Base-by-base conservation (phyloP, 345 rosid species). In the Boechera retrofracta region DNA sequence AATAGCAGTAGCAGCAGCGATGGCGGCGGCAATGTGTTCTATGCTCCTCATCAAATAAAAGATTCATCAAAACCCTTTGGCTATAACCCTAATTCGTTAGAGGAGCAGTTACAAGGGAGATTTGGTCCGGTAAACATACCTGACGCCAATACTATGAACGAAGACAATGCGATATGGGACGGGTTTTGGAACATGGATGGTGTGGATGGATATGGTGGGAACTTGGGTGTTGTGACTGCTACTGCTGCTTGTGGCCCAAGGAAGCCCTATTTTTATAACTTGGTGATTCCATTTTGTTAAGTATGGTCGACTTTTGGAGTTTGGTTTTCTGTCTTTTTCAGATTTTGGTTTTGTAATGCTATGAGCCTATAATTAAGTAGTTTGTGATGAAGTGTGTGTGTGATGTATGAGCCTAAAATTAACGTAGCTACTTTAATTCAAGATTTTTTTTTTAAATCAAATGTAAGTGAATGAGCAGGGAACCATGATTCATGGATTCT, bases 161-260 rank as follows among this genome's bases (percentile, higher is more conserved):
- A 73, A 35, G 96, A 88, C 36, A 86, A 83, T 24, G 33, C 65
- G 32, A 70, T 88, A 26, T 89, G 92, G 92, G 92, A 88, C 53
- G 85, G 87, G 10, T 33, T 90, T 67, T 90, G 96, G 96, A 84
- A 85, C 67, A 65, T 83, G 77, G 88, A 88, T 64, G 42, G 11
- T 63, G 57, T 47, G 6, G 89, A 88, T 75, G 60, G 80, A 31
- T 80, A 89, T 61, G 86, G 65, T 32, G 64, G 12, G 32, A 75
- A 77, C 75, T 68, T 81, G 21, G 80, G 82, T 52, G 61, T 21
- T 54, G 42, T 44, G 7, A n/a, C 24, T 39, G n/a, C 51, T 39
- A 38, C 49, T 42, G 28, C 61, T 26, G 12, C 41, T 61, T 72
- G 53, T 71, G 83, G 83, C 55, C 59, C 85, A 67, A 77, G 73